phyloP scores from a whole-genome alignment of 2,329 filamentous ascomycete genomes.

The Talaromyces albobiverticillius region DNA sequence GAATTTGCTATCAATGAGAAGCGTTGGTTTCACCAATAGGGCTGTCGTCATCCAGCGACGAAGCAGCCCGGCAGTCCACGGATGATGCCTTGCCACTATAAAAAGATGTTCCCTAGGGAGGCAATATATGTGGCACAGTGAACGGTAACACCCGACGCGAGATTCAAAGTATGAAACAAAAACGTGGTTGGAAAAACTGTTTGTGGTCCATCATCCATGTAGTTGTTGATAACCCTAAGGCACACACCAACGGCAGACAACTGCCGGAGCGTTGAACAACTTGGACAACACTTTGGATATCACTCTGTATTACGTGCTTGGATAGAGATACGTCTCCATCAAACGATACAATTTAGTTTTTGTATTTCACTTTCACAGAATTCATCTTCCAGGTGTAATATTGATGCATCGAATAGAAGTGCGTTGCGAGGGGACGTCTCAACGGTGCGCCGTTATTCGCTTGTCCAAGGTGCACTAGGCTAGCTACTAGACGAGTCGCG shows the following conservation, averaged over 20 bases:
- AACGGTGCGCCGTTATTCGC: not conserved
- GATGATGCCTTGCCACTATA: not conserved
- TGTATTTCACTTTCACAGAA: constrained; percentile 6
- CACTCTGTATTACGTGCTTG: not conserved
- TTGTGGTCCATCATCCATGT: no score
- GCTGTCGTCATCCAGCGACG: no score
- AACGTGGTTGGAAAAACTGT: no score
- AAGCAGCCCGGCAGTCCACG: no score
- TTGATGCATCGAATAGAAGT: not conserved
- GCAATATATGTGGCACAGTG: not conserved
- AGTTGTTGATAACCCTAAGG: not conserved
- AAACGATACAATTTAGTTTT: not conserved
- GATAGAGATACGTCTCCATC: not conserved
- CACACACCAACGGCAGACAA: not conserved
- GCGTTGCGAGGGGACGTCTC: not conserved
- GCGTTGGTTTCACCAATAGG: not conserved
- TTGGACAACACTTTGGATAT: no score
- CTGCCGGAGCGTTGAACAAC: no score
- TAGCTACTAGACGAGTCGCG: no score
- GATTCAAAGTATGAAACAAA: not conserved
- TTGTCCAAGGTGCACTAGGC: not conserved
- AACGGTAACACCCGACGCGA: not conserved
- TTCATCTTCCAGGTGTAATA: not conserved
- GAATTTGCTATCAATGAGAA: not conserved
- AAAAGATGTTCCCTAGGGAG: no score